Conservation (phyloP, 2,329 filamentous ascomycete genomes). For the Trichoderma hamatum region DNA sequence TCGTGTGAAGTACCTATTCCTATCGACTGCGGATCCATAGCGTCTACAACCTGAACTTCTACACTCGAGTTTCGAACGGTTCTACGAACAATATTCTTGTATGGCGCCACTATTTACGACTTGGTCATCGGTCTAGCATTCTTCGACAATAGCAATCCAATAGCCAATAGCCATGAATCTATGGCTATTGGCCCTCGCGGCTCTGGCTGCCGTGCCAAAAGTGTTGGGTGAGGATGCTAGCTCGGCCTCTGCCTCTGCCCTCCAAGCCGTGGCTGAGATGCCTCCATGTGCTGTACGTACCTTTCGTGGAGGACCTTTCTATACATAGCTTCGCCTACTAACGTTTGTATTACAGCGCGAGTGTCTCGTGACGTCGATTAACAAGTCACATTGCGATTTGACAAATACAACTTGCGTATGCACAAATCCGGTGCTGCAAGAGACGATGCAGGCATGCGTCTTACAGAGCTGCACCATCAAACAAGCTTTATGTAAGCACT, state of each 20-base stretch:
- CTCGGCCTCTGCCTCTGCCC: not conserved
- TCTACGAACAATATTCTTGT: not conserved
- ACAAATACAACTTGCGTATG: conserved; percentile 40
- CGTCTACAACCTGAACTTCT: not conserved
- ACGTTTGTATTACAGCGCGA: conserved; percentile 28
- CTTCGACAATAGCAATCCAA: not conserved
- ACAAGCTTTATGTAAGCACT: conserved; percentile 38
- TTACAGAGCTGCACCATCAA: conserved; percentile 36
- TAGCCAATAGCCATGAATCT: not conserved
- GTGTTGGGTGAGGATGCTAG: conserved; percentile 1
- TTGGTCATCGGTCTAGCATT: not conserved
- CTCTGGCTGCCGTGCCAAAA: conserved; percentile 20
- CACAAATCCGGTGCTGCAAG: conserved; percentile 34
- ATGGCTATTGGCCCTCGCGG: conserved; percentile 15
- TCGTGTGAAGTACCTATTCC: not conserved
- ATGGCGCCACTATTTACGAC: conserved; percentile 1
- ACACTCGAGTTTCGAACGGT: not conserved
- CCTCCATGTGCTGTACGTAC: conserved; percentile 40
- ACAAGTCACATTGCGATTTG: conserved; percentile 35
- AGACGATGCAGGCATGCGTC: conserved; percentile 37
- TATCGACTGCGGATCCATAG: not conserved
- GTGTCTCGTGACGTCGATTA: conserved; percentile 35
- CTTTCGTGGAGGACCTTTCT: not conserved
- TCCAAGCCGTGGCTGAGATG: conserved; percentile 29
- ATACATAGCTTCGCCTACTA: not conserved